A percentile compares a stretch with the other conserved stretches of the same genome.
phyloP scores from a whole-genome alignment of 1,139 yeast species.

The Sugiyamaella castrensis region DNA sequence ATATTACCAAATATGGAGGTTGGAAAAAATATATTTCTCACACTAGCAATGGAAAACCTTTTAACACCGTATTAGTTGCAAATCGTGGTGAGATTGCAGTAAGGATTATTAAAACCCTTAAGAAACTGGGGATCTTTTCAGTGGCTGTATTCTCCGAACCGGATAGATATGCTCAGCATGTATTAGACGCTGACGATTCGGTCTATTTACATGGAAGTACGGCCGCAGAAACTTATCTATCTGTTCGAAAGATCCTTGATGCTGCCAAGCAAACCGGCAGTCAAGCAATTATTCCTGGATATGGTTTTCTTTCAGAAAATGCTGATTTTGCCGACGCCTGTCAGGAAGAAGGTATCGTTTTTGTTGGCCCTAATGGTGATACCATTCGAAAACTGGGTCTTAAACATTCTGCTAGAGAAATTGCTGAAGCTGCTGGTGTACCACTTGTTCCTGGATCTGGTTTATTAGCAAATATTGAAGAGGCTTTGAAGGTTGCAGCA shows the following conservation, averaged over 20 bases:
- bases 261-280: conserved; percentile 84
- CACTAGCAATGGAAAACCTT: conserved; percentile 52
- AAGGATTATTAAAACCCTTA: conserved; percentile 82
- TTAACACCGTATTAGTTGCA: conserved; percentile 83
- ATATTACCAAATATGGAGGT: conserved; percentile 81
- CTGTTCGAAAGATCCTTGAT: conserved; percentile 73
- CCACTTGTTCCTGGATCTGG: conserved; percentile 97
- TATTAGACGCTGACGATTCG: conserved; percentile 73
- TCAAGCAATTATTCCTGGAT: conserved; percentile 95
- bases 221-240: conserved; percentile 87
- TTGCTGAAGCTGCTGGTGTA: conserved; percentile 82
- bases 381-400: conserved; percentile 87
- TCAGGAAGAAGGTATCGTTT: conserved; percentile 74
- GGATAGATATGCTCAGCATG: conserved; percentile 87
- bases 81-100: conserved; percentile 98
- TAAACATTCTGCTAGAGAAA: conserved; percentile 93
- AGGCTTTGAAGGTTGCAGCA: conserved; percentile 75
- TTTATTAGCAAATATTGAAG: conserved; percentile 62
- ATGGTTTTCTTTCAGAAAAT: conserved; percentile 93
- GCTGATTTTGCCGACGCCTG: conserved; percentile 94
- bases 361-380: conserved; percentile 94
- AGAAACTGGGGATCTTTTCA: conserved; percentile 69
- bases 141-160: conserved; percentile 90
- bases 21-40: conserved; percentile 68
- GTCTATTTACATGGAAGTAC: conserved; percentile 74